phyloP scores from a whole-genome alignment of 768 basidiomycete species.

The Amanita subjunquillea region DNA sequence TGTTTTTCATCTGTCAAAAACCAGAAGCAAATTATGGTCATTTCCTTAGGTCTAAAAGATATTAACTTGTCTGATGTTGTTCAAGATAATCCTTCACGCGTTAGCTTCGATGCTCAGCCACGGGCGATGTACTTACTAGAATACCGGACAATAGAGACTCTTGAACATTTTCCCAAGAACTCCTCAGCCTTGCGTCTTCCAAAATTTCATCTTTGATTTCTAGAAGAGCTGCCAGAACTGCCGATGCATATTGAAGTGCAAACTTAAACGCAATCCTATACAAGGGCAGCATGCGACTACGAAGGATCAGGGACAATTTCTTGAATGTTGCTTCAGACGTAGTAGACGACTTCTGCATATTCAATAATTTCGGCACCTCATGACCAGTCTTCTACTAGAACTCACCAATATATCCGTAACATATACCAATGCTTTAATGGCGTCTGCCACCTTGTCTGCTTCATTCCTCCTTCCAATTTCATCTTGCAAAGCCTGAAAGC shows the following conservation, averaged over 20 bases:
- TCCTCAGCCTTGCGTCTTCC: conserved; percentile 9
- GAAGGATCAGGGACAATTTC: conserved; percentile 29
- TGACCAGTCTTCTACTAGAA: neutral
- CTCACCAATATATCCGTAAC: neutral
- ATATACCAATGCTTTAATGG: neutral
- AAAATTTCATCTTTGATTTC: conserved; percentile 23
- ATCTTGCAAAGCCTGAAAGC: neutral
- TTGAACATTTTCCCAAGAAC: conserved; percentile 35
- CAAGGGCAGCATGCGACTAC: conserved; percentile 31
- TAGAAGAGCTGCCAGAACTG: conserved; percentile 29
- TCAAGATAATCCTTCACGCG: conserved; percentile 21
- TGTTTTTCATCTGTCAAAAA: conserved; percentile 23
- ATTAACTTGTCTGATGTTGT: conserved; percentile 15
- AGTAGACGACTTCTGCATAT: conserved; percentile 26
- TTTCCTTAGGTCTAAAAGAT: conserved; percentile 4
- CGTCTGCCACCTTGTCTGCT: neutral
- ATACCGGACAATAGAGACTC: conserved; percentile 42
- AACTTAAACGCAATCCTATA: conserved; percentile 28
- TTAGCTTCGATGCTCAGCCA: conserved; percentile 15
- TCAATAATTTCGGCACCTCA: neutral
- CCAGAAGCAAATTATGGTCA: conserved; percentile 16
- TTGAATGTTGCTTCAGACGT: conserved; percentile 25
- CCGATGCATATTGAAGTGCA: conserved; percentile 29
- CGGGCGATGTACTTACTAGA: conserved; percentile 22
- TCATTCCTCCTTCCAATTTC: neutral